Evolutionary conservation across 2,329 filamentous ascomycete genomes (phyloP).

Genomic region (Epichloe coenophiala): DNA sequence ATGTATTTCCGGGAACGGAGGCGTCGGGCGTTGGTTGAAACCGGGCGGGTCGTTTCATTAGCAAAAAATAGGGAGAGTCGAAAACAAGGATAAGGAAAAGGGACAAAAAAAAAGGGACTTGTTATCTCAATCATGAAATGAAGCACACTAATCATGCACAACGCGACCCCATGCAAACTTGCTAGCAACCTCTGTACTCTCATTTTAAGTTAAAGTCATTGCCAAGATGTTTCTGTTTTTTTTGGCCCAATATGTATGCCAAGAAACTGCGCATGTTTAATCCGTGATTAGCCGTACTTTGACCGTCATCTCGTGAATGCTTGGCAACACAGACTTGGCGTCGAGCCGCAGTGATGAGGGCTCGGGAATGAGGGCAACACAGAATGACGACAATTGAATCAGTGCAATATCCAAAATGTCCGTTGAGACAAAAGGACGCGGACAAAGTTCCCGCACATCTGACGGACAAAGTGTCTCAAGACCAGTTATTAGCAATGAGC

Average conservation of each 20-base stretch:
- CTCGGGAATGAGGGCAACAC: background rate
- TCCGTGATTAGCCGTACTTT: background rate
- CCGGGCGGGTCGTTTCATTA: background rate
- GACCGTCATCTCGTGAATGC: background rate
- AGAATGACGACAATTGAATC: background rate
- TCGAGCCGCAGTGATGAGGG: background rate
- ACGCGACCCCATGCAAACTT: background rate
- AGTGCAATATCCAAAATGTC: background rate
- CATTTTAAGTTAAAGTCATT: background rate
- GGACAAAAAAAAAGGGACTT: background rate
- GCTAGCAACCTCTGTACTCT: background rate
- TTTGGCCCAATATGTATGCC: background rate
- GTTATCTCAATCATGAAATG: too few relatives aligned
- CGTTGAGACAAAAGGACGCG: background rate
- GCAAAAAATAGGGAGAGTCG: background rate
- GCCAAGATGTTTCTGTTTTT: background rate
- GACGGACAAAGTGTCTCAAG: background rate
- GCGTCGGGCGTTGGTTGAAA: background rate
- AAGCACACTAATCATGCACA: too few relatives aligned
- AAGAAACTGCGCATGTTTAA: background rate
- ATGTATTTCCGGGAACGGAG: background rate
- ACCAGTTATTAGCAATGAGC: too few relatives aligned
- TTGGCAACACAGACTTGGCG: background rate
- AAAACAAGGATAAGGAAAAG: background rate
- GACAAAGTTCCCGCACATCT: background rate